phyloP scores from a whole-genome alignment of 2,329 filamentous ascomycete species.

The Pleoardoris graminearum region DNA sequence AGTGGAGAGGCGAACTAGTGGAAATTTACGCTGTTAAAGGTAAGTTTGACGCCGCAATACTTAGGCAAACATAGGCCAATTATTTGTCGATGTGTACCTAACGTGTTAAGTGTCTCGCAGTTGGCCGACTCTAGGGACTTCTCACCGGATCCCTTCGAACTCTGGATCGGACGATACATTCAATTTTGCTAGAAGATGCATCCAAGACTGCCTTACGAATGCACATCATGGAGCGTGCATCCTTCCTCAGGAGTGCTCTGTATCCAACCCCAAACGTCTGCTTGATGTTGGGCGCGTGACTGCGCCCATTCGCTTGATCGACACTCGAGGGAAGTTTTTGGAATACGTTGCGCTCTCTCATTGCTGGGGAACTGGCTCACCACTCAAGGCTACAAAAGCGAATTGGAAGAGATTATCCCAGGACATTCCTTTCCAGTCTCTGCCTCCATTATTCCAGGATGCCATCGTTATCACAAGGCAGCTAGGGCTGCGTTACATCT shows the following conservation, averaged over 20 bases:
- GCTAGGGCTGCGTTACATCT: constrained; percentile 39
- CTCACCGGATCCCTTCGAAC: constrained; percentile 33
- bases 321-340: constrained; percentile 32
- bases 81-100: constrained; percentile 10
- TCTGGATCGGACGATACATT: constrained; percentile 41
- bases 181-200: constrained; percentile 37
- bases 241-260: constrained; percentile 20
- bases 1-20: constrained; percentile 26
- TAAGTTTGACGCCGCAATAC: constrained; percentile 15
- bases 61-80: neutral
- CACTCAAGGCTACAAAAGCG: constrained; percentile 31
- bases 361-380: constrained; percentile 35
- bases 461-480: constrained; percentile 38
- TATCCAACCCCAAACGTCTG: constrained; percentile 31
- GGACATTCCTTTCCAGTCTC: constrained; percentile 30
- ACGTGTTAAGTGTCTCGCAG: constrained; percentile 27
- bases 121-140: constrained; percentile 36
- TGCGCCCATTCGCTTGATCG: constrained; percentile 36
- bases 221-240: constrained; percentile 35
- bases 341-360: constrained; percentile 39
- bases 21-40: constrained; percentile 37
- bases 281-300: constrained; percentile 36
- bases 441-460: constrained; percentile 31
- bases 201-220: constrained; percentile 38
- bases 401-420: constrained; percentile 31